These are phyloP conservation scores for Populus ilicifolia DNA, from an alignment of 345 rosid species.

Conservation along the genomic window DNA sequence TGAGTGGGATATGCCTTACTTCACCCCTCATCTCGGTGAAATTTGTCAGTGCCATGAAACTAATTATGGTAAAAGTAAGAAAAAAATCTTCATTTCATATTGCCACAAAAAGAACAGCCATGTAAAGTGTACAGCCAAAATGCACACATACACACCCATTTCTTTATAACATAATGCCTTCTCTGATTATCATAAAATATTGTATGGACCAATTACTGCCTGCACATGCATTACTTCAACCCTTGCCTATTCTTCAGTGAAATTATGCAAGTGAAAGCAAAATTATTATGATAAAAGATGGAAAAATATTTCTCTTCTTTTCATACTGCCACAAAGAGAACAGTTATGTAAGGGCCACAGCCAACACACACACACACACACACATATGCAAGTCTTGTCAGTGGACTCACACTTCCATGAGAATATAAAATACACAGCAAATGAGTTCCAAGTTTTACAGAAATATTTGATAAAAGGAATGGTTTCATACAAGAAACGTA, in stretches of 20 bases:
- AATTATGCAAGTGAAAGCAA: neutral
- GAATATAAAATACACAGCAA: neutral
- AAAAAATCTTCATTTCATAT: neutral
- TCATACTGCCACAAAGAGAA: neutral
- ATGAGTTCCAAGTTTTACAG: neutral
- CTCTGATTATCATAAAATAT: neutral
- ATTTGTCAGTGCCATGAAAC: neutral
- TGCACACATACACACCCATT: neutral
- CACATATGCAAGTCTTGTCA: neutral
- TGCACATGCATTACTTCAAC: neutral
- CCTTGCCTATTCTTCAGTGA: neutral
- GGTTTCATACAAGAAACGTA: conserved; percentile 66
- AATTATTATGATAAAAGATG: neutral
- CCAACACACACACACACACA: neutral
- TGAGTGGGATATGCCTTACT: neutral
- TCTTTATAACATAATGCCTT: neutral
- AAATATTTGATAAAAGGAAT: neutral
- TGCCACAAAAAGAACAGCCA: neutral
- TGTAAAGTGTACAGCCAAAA: neutral
- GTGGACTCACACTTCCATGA: neutral
- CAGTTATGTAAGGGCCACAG: neutral
- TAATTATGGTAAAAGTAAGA: neutral
- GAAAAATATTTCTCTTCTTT: neutral
- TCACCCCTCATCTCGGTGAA: neutral
- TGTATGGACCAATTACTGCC: neutral